Evolutionary conservation across 1,139 yeast genomes (phyloP).

Genomic region (Lodderomyces beijingensis): DNA sequence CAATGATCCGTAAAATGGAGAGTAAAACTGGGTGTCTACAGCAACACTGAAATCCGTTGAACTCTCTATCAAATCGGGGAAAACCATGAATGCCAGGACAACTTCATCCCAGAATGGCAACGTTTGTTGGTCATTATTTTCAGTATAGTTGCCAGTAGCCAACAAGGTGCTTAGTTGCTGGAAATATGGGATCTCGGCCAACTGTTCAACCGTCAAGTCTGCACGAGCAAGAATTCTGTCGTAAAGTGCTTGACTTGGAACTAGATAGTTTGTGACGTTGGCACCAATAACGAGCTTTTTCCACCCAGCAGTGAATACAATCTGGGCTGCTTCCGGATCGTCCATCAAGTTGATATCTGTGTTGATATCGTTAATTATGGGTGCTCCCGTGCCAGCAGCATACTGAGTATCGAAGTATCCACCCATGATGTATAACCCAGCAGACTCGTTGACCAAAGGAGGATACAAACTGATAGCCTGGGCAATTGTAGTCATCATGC

Average conservation of each 20-base stretch:
- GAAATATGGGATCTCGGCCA: slow-evolving; percentile 22
- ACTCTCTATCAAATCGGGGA: slow-evolving; percentile 26
- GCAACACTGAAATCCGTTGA: slow-evolving; percentile 24
- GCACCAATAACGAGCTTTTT: slow-evolving; percentile 32
- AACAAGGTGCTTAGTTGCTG: slow-evolving; percentile 20
- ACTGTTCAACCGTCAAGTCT: slow-evolving; percentile 9
- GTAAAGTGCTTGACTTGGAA: slow-evolving; percentile 34
- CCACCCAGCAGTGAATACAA: slow-evolving; percentile 36
- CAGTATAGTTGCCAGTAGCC: slow-evolving; percentile 29
- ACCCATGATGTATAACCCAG: slow-evolving; percentile 38
- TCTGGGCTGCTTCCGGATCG: slow-evolving; percentile 44
- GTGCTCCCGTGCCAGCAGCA: slow-evolving; percentile 28
- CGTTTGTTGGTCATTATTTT: slow-evolving; percentile 19
- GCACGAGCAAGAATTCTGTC: slow-evolving; percentile 28
- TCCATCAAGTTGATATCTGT: slow-evolving; percentile 39
- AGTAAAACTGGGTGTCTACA: slow-evolving; percentile 33
- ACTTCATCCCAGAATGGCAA: slow-evolving; percentile 41
- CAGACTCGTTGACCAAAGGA: slow-evolving; percentile 31
- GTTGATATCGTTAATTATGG: slow-evolving; percentile 26
- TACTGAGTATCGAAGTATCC: slow-evolving; percentile 38
- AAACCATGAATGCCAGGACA: slow-evolving; percentile 28
- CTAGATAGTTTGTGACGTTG: slow-evolving; percentile 35
- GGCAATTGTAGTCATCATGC: slow-evolving; percentile 40
- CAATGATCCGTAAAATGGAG: slow-evolving; percentile 36
- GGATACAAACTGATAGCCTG: slow-evolving; percentile 38